Percentiles rank a stretch among this genome's conserved stretches.
Evolutionary conservation across 2,329 filamentous ascomycete species (phyloP).

Genomic region (Aspergillus tubingensis): DNA sequence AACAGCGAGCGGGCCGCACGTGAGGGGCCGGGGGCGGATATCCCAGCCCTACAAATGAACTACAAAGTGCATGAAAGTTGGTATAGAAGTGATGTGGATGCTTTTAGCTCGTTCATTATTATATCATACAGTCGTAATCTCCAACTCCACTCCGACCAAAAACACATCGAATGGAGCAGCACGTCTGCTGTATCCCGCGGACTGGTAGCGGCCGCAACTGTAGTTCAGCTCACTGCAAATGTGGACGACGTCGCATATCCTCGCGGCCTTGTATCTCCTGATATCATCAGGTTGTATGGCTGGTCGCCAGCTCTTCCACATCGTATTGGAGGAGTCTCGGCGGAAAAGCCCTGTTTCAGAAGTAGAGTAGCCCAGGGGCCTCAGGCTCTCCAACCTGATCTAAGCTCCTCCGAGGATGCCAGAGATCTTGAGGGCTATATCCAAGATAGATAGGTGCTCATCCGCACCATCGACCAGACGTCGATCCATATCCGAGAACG

Average conservation of each 20-base stretch:
- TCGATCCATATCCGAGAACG: slow-evolving; percentile 95
- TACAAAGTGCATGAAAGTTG: neutral
- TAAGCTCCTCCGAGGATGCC: slow-evolving; percentile 59
- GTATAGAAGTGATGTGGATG: neutral
- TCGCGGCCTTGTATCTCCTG: neutral
- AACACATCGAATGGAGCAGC: neutral
- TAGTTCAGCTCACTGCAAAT: neutral
- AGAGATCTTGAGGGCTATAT: slow-evolving; percentile 79
- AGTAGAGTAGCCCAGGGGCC: neutral
- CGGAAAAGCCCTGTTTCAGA: neutral
- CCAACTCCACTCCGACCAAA: neutral
- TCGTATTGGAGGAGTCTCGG: neutral
- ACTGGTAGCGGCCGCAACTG: neutral
- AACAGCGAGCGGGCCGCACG: slow-evolving; percentile 13
- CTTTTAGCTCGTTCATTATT: slow-evolving; percentile 12
- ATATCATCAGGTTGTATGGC: neutral
- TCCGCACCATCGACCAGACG: slow-evolving; percentile 91
- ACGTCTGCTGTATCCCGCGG: neutral
- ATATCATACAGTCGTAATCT: slow-evolving; percentile 22
- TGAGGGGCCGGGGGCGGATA: slow-evolving; percentile 4
- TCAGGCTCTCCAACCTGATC: neutral
- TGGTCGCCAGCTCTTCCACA: neutral
- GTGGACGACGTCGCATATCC: neutral
- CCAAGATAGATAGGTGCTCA: slow-evolving; percentile 88
- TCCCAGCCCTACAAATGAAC: neutral